Percentiles rank a stretch among this genome's conserved stretches.
Conservation (phyloP, 2,329 filamentous ascomycete species). For the Fusarium odoratissimum region DNA sequence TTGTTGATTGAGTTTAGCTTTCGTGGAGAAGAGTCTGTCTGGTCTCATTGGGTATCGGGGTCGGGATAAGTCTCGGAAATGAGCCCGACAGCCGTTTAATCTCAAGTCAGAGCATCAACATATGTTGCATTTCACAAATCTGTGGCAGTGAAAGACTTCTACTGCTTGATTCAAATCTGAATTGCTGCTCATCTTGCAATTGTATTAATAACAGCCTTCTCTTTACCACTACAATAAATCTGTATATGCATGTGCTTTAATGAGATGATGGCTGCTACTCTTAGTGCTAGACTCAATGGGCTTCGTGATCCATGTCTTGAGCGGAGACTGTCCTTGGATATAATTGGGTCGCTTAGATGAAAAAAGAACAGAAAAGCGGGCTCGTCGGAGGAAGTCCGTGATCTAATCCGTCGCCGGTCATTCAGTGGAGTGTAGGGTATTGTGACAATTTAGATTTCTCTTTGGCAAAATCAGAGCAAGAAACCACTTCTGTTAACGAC, state of each 20-base stretch:
- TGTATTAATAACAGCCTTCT: not conserved
- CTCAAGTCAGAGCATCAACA: not conserved
- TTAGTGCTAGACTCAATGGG: not conserved
- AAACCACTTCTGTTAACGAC: not conserved
- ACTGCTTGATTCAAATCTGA: not conserved
- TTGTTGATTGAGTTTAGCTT: not conserved
- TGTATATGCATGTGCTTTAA: not conserved
- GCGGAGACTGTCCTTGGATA: accelerated
- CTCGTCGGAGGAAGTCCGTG: accelerated
- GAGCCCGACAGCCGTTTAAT: accelerated
- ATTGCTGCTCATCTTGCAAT: accelerated
- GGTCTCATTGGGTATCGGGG: not conserved
- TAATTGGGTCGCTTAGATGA: not conserved
- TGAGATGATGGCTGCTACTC: not conserved
- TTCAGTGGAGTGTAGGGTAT: not conserved
- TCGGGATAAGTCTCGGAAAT: not conserved
- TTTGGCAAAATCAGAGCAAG: accelerated
- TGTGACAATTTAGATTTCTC: not conserved
- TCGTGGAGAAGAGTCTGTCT: not conserved
- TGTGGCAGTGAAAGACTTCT: accelerated
- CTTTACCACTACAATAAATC: not conserved
- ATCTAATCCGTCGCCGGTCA: not conserved
- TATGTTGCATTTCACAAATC: accelerated
- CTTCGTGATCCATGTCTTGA: accelerated
- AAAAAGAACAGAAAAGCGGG: accelerated